Conservation (phyloP, 768 basidiomycete species). For the Antrodiella citrinella region DNA sequence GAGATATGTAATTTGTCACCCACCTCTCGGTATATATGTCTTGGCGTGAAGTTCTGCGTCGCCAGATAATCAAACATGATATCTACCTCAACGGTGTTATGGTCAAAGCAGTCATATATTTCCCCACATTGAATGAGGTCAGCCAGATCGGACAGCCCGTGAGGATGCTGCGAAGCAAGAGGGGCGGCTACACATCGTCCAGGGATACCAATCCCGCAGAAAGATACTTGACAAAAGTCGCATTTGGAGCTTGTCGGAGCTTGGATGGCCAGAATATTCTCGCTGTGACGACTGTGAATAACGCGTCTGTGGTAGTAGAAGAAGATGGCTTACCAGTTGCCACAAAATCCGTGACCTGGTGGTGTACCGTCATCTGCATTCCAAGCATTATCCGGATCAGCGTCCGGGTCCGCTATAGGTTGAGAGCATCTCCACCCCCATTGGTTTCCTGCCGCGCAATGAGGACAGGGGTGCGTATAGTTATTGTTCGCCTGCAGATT, state of each 20-base stretch:
- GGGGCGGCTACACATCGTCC: slow-evolving; percentile 60
- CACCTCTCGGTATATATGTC: slow-evolving; percentile 73
- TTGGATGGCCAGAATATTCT: slow-evolving; percentile 61
- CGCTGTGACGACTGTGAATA: slow-evolving; percentile 32
- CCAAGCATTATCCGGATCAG: slow-evolving; percentile 69
- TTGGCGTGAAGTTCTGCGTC: slow-evolving; percentile 51
- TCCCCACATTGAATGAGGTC: slow-evolving; percentile 73
- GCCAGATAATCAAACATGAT: slow-evolving; percentile 77
- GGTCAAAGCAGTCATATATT: slow-evolving; percentile 73
- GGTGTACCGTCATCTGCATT: slow-evolving; percentile 69
- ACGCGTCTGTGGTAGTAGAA: neutral
- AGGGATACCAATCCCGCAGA: slow-evolving; percentile 76
- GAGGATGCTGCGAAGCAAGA: slow-evolving; percentile 54
- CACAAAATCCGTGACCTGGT: slow-evolving; percentile 74
- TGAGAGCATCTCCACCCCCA: slow-evolving; percentile 79
- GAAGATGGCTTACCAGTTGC: slow-evolving; percentile 56
- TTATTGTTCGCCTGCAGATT: slow-evolving; percentile 55
- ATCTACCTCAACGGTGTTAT: slow-evolving; percentile 75
- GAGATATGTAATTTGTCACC: slow-evolving; percentile 12
- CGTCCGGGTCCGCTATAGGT: slow-evolving; percentile 65
- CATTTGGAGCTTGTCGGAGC: slow-evolving; percentile 79
- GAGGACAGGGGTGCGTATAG: slow-evolving; percentile 72
- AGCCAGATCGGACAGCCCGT: slow-evolving; percentile 56
- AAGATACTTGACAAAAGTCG: slow-evolving; percentile 74
- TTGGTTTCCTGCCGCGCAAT: slow-evolving; percentile 60